These are phyloP conservation scores for Westerdykella aurantiaca DNA, from an alignment of 2,329 filamentous ascomycete species.

Conservation along the genomic window DNA sequence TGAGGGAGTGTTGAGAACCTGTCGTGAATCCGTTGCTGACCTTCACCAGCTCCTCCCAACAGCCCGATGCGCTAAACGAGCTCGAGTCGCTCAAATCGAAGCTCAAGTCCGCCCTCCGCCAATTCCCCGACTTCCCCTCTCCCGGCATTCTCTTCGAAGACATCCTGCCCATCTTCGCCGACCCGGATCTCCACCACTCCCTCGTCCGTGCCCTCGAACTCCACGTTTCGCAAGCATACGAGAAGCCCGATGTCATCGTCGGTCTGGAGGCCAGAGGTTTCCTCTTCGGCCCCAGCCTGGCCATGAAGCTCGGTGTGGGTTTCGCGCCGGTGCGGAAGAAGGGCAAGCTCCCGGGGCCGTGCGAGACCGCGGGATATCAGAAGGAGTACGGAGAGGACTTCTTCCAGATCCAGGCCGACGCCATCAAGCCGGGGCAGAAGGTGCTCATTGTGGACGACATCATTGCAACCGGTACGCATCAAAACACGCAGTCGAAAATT, in stretches of 20 bases:
- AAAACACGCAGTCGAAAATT: background rate
- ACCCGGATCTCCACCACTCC: slow-evolving; percentile 64
- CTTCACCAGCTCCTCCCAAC: slow-evolving; percentile 10
- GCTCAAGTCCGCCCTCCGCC: slow-evolving; percentile 68
- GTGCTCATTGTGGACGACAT: slow-evolving; percentile 96
- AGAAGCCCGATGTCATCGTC: slow-evolving; percentile 80
- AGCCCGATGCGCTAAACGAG: background rate
- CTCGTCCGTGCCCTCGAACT: slow-evolving; percentile 82
- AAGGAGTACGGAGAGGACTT: slow-evolving; percentile 96
- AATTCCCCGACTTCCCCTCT: slow-evolving; percentile 87
- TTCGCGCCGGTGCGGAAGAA: slow-evolving; percentile 94
- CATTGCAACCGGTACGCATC: slow-evolving; percentile 82
- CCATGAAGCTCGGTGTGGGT: slow-evolving; percentile 70
- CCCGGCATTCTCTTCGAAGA: slow-evolving; percentile 95
- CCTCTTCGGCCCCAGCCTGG: slow-evolving; percentile 86
- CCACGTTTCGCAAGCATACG: slow-evolving; percentile 63
- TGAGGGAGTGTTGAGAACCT: background rate
- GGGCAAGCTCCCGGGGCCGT: slow-evolving; percentile 90
- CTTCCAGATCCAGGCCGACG: slow-evolving; percentile 91
- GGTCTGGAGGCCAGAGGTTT: slow-evolving; percentile 93
- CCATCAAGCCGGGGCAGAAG: slow-evolving; percentile 77
- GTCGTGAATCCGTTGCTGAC: background rate
- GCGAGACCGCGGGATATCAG: slow-evolving; percentile 76
- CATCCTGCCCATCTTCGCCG: slow-evolving; percentile 91
- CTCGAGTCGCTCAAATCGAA: slow-evolving; percentile 59